Conservation (phyloP, 2,329 filamentous ascomycete species). For the Parasarocladium wereldwijsianum region DNA sequence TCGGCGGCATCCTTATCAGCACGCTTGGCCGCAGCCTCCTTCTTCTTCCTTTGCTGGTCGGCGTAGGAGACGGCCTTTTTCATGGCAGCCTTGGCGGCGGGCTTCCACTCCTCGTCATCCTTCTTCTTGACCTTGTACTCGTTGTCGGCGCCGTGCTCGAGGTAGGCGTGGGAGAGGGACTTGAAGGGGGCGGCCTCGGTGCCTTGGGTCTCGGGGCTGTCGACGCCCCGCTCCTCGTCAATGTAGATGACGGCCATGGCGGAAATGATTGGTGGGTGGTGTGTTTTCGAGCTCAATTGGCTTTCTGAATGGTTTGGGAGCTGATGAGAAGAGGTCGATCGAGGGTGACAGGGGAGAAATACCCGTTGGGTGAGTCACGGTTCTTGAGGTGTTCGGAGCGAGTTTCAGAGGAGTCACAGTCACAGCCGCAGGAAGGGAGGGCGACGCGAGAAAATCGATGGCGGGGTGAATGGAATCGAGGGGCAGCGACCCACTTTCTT, state of each 20-base stretch:
- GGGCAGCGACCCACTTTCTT: conserved; percentile 1
- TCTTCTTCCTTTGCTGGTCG: conserved; percentile 20
- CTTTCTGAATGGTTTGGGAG: neutral
- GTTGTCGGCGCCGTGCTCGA: conserved; percentile 51
- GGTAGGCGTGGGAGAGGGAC: conserved; percentile 62
- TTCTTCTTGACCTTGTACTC: conserved; percentile 38
- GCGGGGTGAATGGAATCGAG: conserved; percentile 1
- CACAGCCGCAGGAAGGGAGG: no score
- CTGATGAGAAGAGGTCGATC: no score
- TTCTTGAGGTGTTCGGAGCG: conserved; percentile 2
- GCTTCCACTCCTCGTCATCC: conserved; percentile 6
- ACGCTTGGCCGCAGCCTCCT: conserved; percentile 67
- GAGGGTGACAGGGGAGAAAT: no score
- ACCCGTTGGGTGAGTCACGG: conserved; percentile 4
- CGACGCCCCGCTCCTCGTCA: conserved; percentile 65
- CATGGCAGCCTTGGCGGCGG: conserved; percentile 38
- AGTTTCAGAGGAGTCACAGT: conserved; percentile 3
- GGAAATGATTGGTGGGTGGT: neutral
- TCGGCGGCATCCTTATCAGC: conserved; percentile 57
- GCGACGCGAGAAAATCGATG: no score
- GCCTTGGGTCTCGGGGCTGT: conserved; percentile 52
- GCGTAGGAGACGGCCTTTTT: conserved; percentile 44
- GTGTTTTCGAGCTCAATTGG: neutral
- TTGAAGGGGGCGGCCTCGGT: conserved; percentile 67
- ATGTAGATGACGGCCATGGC: conserved; percentile 42